These are phyloP conservation scores for Vitis rotundifolia DNA, from an alignment of 164 flowering plant genomes.

Conservation along the genomic window DNA sequence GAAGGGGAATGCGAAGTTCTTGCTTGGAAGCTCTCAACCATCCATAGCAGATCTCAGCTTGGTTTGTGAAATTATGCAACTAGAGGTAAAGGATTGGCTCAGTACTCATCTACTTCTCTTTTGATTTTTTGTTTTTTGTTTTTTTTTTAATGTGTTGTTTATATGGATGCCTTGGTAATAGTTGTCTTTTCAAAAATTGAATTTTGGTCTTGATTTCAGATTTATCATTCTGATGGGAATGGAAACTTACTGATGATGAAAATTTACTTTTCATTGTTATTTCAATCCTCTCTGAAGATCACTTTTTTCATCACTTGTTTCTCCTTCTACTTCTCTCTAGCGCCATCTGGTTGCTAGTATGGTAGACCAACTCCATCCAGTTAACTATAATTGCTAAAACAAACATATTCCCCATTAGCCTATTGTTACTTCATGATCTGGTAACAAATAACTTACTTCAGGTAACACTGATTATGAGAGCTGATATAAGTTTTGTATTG, in stretches of 20 bases:
- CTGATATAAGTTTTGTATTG: constrained; percentile 1
- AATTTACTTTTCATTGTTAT: background rate
- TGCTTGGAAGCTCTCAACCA: constrained; percentile 70
- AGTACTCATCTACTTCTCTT: background rate
- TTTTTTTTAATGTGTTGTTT: background rate
- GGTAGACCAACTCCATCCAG: no score
- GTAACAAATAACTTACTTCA: no score
- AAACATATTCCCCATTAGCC: no score
- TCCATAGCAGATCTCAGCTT: constrained; percentile 92
- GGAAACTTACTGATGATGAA: background rate
- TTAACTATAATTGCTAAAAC: no score
- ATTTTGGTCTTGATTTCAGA: no score
- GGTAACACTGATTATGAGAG: no score
- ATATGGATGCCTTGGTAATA: background rate
- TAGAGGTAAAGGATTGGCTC: constrained; percentile 54
- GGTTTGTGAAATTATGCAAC: constrained; percentile 86
- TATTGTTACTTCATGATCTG: no score
- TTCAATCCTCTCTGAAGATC: no score
- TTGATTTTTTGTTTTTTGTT: background rate
- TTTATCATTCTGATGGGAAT: background rate
- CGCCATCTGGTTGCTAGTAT: no score
- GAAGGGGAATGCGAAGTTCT: constrained; percentile 57
- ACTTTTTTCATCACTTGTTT: no score
- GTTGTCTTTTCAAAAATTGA: background rate
- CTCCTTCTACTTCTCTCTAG: no score